A percentile compares a stretch with the other conserved stretches of the same genome.
These are phyloP conservation scores for Verruconis gallopava DNA, from an alignment of 2,329 filamentous ascomycete genomes.

Conservation along the genomic window DNA sequence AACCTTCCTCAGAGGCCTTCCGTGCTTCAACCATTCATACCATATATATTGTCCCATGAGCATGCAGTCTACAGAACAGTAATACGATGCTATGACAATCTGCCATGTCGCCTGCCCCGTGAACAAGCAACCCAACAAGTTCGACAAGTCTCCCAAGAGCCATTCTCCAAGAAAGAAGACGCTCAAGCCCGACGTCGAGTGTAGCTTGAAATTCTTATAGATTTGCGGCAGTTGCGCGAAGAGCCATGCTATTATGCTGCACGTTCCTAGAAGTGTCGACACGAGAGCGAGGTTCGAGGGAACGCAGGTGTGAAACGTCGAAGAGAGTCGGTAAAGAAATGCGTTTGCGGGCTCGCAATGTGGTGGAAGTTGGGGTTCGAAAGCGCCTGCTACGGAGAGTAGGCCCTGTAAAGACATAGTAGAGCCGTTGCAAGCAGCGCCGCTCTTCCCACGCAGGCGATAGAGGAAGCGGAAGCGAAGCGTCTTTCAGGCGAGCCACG, in stretches of 20 bases:
- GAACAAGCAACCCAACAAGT: slow-evolving; percentile 49
- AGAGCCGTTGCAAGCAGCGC: too few species aligned
- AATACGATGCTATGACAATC: slow-evolving; percentile 51
- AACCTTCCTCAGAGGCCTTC: slow-evolving; percentile 28
- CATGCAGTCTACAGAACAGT: slow-evolving; percentile 51
- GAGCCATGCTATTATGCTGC: slow-evolving; percentile 55
- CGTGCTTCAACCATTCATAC: slow-evolving; percentile 46
- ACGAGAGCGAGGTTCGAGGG: slow-evolving; percentile 50
- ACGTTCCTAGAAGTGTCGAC: slow-evolving; percentile 45
- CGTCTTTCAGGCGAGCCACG: too few species aligned
- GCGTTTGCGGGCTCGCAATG: slow-evolving; percentile 48
- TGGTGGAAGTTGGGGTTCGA: slow-evolving; percentile 27
- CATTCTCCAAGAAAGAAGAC: slow-evolving; percentile 54
- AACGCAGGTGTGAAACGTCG: slow-evolving; percentile 47
- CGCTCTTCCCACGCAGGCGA: too few species aligned
- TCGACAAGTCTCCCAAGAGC: slow-evolving; percentile 51
- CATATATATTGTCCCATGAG: slow-evolving; percentile 52
- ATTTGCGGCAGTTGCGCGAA: slow-evolving; percentile 59
- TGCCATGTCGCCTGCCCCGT: slow-evolving; percentile 55
- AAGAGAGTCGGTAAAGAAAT: slow-evolving; percentile 44
- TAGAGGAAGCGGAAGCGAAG: too few species aligned
- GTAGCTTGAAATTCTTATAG: slow-evolving; percentile 51
- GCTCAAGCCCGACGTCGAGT: slow-evolving; percentile 52
- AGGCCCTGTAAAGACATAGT: neutral
- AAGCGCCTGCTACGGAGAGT: slow-evolving; percentile 2